Base-by-base conservation (phyloP, 208 protist genomes). In the Zelonia costaricensis region DNA sequence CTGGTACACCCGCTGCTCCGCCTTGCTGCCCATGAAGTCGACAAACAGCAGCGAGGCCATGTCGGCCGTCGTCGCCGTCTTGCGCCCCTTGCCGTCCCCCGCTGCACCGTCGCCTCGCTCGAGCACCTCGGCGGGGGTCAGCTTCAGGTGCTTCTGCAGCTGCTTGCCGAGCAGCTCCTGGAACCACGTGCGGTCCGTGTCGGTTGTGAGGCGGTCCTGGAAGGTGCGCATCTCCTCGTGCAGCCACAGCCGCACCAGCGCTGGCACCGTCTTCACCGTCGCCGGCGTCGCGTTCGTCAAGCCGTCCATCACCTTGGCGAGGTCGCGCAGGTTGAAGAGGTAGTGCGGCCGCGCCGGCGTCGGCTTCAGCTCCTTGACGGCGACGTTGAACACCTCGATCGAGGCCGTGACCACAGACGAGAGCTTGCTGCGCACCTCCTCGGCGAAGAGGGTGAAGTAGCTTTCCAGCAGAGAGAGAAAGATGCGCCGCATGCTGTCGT, bases 311-410 rank as follows among this genome's bases (percentile, higher is more conserved):
- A 99, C 97, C 62, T 98, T 98, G 20, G 94, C 80, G 22, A 99
- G 58, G 76, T 99, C 98, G 55, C 98, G 90, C 45, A 99, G 64
- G 75, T 99, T 99, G 86, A 99, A 99, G 15, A 98, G 97, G 79
- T 99, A 99, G 79, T 99, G 98, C n/a, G 96, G 93, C 35, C 98
- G 98, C 5, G 93, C 56, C 4, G 98, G 98, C 0, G 97, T 99
- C 30, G 98, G 98, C 22, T 98, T 91, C 22, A 99, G 84, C 65
- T 98, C 95, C 33, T 78, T 76, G 46, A 76, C 76, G 35, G 98
- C 94, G 13, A 72, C 89, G 69, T 97, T 86, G 81, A 99, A 99
- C 4, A 99, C 74, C 3, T 93, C 80, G 53, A 99, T 98, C 16
- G 97, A 98, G 18, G 98, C 86, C 18, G 80, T 70, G 27, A 98